Conservation (phyloP, 169 alveolate genomes). For the Perkinsus olseni region DNA sequence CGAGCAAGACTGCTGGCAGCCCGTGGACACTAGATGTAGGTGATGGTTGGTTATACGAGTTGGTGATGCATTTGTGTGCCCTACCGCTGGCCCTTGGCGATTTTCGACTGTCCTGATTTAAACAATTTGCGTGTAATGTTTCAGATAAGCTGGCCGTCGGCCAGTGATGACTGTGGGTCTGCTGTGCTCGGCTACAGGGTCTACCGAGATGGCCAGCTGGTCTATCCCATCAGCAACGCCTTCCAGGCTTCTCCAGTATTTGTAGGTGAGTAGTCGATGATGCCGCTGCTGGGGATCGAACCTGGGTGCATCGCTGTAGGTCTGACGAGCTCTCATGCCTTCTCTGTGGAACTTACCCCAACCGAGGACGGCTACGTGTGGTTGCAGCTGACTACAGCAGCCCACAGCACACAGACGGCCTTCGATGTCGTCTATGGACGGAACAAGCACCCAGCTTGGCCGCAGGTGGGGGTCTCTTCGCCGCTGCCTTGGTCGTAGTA, state of each 20-base stretch:
- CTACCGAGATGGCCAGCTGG: slow-evolving; percentile 21
- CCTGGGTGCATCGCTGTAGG: background rate
- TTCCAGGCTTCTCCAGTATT: slow-evolving; percentile 1
- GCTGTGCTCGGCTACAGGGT: slow-evolving; percentile 22
- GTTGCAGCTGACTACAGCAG: background rate
- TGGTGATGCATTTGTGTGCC: too few species aligned
- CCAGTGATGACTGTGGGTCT: slow-evolving; percentile 18
- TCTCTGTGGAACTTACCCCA: background rate
- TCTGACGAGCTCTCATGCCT: background rate
- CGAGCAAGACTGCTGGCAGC: background rate
- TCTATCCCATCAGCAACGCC: slow-evolving; percentile 28
- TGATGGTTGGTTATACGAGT: background rate
- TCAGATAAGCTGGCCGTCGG: background rate
- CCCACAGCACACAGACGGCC: background rate
- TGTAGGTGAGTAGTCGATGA: background rate
- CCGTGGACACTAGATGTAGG: background rate
- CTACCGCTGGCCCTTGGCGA: too few species aligned
- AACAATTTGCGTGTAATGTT: too few species aligned
- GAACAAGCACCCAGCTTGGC: background rate
- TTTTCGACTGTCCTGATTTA: too few species aligned
- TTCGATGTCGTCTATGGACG: background rate
- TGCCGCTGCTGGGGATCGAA: background rate
- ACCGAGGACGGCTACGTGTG: background rate
- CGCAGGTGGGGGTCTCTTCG: background rate
- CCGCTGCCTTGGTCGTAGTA: background rate